These are phyloP conservation scores for Euphorbia schlechtendalii DNA, from an alignment of 441 rosid genomes.

Conservation along the genomic window DNA sequence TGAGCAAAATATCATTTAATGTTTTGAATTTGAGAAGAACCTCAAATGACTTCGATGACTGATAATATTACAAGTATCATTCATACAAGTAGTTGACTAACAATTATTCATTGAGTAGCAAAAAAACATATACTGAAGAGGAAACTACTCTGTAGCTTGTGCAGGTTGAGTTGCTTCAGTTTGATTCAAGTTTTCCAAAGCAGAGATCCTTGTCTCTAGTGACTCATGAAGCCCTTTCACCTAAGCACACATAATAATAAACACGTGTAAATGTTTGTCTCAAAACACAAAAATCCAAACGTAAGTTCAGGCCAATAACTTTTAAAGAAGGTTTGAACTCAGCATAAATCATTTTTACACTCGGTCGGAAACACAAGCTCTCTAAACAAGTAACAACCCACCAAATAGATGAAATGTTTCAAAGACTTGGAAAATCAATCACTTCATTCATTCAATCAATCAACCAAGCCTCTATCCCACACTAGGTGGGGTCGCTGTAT, in stretches of 20 bases:
- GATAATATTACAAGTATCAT: slow-evolving; percentile 5
- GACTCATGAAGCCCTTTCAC: slow-evolving; percentile 50
- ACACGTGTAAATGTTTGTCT: not conserved
- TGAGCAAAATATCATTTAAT: slow-evolving; percentile 7
- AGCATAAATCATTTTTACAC: too few relatives aligned
- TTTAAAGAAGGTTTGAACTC: too few relatives aligned
- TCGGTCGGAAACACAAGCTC: too few relatives aligned
- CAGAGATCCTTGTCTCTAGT: slow-evolving; percentile 52
- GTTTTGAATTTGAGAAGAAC: not conserved
- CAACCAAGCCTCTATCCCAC: too few relatives aligned
- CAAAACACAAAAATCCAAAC: not conserved
- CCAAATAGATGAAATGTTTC: too few relatives aligned
- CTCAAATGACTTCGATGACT: not conserved
- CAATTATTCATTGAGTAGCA: slow-evolving; percentile 26
- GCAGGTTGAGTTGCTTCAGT: slow-evolving; percentile 46
- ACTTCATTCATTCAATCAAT: too few relatives aligned
- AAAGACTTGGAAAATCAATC: too few relatives aligned
- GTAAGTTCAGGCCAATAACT: not conserved
- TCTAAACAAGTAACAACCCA: too few relatives aligned
- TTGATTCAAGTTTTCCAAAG: slow-evolving; percentile 57
- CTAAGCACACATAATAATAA: slow-evolving; percentile 21
- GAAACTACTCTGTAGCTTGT: slow-evolving; percentile 45
- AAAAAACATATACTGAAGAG: slow-evolving; percentile 9
- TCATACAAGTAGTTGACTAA: slow-evolving; percentile 7
- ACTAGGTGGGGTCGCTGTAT: too few relatives aligned